Conservation (phyloP, 2,329 filamentous ascomycete species). For the Xylaria sp. region DNA sequence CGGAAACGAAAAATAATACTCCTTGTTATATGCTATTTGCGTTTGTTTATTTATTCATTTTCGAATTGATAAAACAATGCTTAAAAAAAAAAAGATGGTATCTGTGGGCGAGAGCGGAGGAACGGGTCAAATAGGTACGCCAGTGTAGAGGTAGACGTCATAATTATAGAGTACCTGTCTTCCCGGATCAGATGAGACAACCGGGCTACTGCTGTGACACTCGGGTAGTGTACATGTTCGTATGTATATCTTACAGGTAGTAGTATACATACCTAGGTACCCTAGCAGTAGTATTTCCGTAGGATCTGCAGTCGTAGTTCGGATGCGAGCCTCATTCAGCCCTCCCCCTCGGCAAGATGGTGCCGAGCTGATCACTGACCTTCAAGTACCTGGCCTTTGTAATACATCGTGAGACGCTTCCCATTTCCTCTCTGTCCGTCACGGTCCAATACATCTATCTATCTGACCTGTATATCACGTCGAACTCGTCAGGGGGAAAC, state of each 20-base stretch:
- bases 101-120: background rate
- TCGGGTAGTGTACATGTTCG: background rate
- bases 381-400: too few relatives aligned
- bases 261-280: background rate
- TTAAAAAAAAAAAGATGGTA: background rate
- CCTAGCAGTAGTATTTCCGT: constrained; percentile 3
- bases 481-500: too few relatives aligned
- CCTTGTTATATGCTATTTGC: background rate
- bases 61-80: background rate
- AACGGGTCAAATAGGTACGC: background rate
- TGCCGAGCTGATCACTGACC: constrained; percentile 10
- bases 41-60: background rate
- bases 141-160: constrained; percentile 6
- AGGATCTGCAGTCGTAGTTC: background rate
- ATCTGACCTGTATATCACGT: too few relatives aligned
- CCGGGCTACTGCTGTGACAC: constrained; percentile 1
- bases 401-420: too few relatives aligned
- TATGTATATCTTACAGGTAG: background rate
- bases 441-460: too few relatives aligned
- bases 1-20: background rate
- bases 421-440: too few relatives aligned
- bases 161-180: background rate
- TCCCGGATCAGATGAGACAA: too few relatives aligned
- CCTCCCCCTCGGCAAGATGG: constrained; percentile 6
- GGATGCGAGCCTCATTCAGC: constrained; percentile 18